Evolutionary conservation across 371 early-diverging fungal genomes (phyloP), one percentile per base, ranked within the genome.

Genomic region (Dinochytrium kinnereticum): DNA sequence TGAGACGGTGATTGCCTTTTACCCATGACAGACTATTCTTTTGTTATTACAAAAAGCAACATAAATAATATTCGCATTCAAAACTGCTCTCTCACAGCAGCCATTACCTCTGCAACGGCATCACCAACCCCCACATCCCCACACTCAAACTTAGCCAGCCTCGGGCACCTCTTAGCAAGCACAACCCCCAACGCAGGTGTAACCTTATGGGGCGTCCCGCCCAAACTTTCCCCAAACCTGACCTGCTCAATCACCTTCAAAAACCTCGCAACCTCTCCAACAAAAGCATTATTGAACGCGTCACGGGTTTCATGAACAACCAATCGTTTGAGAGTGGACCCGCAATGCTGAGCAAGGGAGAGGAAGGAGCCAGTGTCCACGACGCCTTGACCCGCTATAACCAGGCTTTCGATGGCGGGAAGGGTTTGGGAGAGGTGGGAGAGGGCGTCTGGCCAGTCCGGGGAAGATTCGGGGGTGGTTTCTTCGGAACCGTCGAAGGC

Each of bases 381-480:
- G 39, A 66, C 28, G 24, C 44, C 38, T 15, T 38, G 26, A 40
- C 66, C 66, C 2, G 44, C 66, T n/a, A 66, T 19, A 3, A 21
- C 28, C n/a, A 66, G 15, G 28, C 28, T 28, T 33, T 44, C 44
- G 38, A 66, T 28, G 66, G 17, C 1, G 2, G 19, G 19, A 2
- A 37, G 26, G 15, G 26, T 15, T 2, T 10, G 3, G 2, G 66
- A 5, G 10, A 66, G 66, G 28, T 2, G 7, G 2, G n/a, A 10
- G n/a, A 66, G 44, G 3, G 66, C 44, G 5, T 38, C 28, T n/a
- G 66, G 38, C 66, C 66, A 66, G n/a, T 61, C 34, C 36, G 61
- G 34, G 3, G 7, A 2, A 17, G 30, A 17, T 17, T 7, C 13
- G 30, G 28, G 30, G 7, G 13, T 13, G 3, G 5, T 44, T 38